Evolutionary conservation across 2,329 filamentous ascomycete genomes (phyloP), one percentile per base, ranked within the genome.

Genomic region (Lachnellula subtilissima): DNA sequence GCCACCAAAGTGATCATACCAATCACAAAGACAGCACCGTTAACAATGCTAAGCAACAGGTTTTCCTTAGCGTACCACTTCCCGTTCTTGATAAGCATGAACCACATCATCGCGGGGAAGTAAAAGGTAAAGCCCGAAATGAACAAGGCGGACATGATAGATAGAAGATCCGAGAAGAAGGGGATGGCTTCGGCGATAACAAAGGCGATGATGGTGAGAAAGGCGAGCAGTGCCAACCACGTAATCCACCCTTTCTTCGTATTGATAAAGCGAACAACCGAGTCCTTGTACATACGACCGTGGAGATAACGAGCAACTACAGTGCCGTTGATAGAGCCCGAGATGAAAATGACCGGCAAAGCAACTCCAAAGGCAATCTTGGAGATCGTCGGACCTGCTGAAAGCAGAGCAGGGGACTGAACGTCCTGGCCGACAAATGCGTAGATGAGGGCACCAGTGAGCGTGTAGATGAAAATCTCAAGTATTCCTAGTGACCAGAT

Each of bases 111-210:
- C 8, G 63, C 63, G 3, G 66, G 66, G 48, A 68, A 61, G 52
- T 65, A 65, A 35, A 65, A 67, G 1, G 63, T 65, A 46, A 68
- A 67, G 2, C 66, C 63, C 2, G 64, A 66, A 43, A 64, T 61
- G 57, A 68, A 67, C 28, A 68, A 49, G 9, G 63, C 83, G 88
- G 74, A 53, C 81, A 76, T 68, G 81, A 83, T 61, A 4, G 54
- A 54, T 6, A 90, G 73, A 8, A 90, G 73, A 48, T 83, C 77
- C 65, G 82, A 83, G 73, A 90, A 91, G 49, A 84, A 80, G 0
- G 87, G 87, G 7, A 90, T 85, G 0, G 83, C 82, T 66, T 86
- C 80, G 5, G 87, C 85, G 56, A 91, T 84, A 56, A 89, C 70
- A 77, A 84, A 87, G 2, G 84, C 82, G 4, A 87, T 54, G 5